These are phyloP conservation scores for Teratosphaeria pseudoeucalypti DNA, from an alignment of 2,329 filamentous ascomycete species.

Conservation along the genomic window DNA sequence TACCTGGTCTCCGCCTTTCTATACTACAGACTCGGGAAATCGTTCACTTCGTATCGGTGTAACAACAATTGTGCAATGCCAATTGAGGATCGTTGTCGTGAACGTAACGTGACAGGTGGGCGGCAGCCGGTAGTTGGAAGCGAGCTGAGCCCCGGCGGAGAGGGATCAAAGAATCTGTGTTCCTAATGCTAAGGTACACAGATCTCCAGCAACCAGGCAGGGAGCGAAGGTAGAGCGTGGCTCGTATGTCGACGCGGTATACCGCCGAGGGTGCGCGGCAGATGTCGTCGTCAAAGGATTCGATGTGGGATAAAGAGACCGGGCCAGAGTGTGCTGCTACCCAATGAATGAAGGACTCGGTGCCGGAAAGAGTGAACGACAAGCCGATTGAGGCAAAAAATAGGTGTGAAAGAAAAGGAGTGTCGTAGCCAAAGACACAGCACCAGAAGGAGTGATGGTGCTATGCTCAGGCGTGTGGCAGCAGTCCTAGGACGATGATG, in stretches of 20 bases:
- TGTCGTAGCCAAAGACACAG: conserved; percentile 9
- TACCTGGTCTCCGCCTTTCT: neutral
- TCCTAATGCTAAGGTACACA: neutral
- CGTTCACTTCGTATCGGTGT: conserved; percentile 14
- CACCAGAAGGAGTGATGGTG: conserved; percentile 25
- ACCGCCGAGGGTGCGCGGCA: neutral
- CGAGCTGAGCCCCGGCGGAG: conserved; percentile 9
- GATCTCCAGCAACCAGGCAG: conserved; percentile 8
- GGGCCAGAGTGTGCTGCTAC: conserved; percentile 3
- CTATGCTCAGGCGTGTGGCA: conserved; percentile 7
- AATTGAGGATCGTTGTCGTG: conserved; percentile 11
- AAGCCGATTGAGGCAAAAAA: conserved; percentile 9
- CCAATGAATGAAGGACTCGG: conserved; percentile 18
- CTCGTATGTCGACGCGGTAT: neutral
- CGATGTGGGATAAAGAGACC: conserved; percentile 13
- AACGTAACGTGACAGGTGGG: conserved; percentile 3
- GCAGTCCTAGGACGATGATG: neutral
- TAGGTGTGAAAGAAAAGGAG: conserved; percentile 13
- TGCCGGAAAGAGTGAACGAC: conserved; percentile 24
- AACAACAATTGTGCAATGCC: conserved; percentile 5
- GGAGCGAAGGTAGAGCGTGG: conserved; percentile 1
- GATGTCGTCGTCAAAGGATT: conserved; percentile 3
- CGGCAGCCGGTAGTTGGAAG: conserved; percentile 10
- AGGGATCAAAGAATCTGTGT: conserved; percentile 13
- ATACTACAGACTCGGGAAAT: conserved; percentile 8